Conservation (phyloP, 2,329 filamentous ascomycete genomes). For the Colletotrichum nymphaeae region DNA sequence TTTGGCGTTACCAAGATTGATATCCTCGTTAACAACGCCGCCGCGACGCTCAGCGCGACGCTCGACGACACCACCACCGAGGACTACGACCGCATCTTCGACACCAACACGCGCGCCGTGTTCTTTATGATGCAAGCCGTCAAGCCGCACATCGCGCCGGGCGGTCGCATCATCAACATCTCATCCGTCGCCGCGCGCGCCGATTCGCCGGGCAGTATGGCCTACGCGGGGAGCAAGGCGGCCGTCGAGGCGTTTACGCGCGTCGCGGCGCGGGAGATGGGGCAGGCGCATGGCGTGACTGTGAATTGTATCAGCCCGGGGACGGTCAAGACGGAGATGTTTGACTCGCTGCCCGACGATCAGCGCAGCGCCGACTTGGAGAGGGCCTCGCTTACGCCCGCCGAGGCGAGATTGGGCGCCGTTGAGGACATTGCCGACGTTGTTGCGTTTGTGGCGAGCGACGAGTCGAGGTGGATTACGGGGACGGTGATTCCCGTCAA, state of each 20-base stretch:
- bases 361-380: slow-evolving; percentile 33
- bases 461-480: slow-evolving; percentile 37
- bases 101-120: slow-evolving; percentile 36
- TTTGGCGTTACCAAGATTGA: slow-evolving; percentile 37
- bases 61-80: slow-evolving; percentile 35
- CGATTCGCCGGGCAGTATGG: slow-evolving; percentile 35
- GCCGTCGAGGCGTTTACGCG: slow-evolving; percentile 37
- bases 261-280: slow-evolving; percentile 36
- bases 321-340: slow-evolving; percentile 36
- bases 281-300: slow-evolving; percentile 35
- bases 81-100: slow-evolving; percentile 37
- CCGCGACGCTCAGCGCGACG: slow-evolving; percentile 33
- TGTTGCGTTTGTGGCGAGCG: slow-evolving; percentile 35
- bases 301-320: slow-evolving; percentile 37
- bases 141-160: slow-evolving; percentile 33
- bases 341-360: slow-evolving; percentile 34
- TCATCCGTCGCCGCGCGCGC: slow-evolving; percentile 36
- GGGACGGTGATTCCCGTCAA: slow-evolving; percentile 36
- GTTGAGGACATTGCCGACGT: slow-evolving; percentile 37
- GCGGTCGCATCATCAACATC: slow-evolving; percentile 40
- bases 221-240: slow-evolving; percentile 36
- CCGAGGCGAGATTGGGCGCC: slow-evolving; percentile 35
- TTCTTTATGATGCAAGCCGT: slow-evolving; percentile 38
- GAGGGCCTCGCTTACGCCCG: slow-evolving; percentile 33
- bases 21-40: slow-evolving; percentile 38